Conservation (phyloP, 2,329 filamentous ascomycete genomes). For the Fusarium pseudoanthophilum region DNA sequence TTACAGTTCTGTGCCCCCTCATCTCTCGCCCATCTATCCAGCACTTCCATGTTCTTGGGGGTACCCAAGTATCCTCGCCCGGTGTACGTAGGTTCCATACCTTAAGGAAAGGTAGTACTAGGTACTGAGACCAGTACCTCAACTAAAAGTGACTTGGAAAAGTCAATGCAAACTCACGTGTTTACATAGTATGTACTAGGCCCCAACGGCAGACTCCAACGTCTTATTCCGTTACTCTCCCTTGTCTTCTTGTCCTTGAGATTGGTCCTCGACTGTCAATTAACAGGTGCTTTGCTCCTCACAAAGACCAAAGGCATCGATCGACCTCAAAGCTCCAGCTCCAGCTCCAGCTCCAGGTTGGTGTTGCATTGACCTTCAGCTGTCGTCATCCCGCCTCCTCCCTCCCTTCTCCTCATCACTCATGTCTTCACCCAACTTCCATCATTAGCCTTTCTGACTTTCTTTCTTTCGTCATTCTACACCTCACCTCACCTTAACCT, state of each 20-base stretch:
- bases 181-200: background rate
- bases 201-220: conserved; percentile 24
- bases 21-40: conserved; percentile 3
- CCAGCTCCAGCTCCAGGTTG: background rate
- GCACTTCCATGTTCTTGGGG: background rate
- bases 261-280: background rate
- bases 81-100: background rate
- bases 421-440: background rate
- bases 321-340: background rate
- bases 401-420: conserved; percentile 7
- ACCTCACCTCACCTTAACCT: background rate
- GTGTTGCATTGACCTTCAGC: conserved; percentile 23
- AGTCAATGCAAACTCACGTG: conserved; percentile 29
- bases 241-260: conserved; percentile 4
- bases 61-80: background rate
- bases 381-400: conserved; percentile 28
- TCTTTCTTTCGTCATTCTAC: conserved; percentile 8
- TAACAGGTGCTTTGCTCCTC: background rate
- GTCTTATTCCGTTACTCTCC: conserved; percentile 3
- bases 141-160: conserved; percentile 5
- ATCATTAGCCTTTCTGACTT: conserved; percentile 7
- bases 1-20: background rate
- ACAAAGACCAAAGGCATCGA: background rate
- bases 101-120: too few species aligned
- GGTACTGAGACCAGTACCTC: background rate